Evolutionary conservation across 2,329 filamentous ascomycete species (phyloP).

Genomic region (Calonectria fujianensis): DNA sequence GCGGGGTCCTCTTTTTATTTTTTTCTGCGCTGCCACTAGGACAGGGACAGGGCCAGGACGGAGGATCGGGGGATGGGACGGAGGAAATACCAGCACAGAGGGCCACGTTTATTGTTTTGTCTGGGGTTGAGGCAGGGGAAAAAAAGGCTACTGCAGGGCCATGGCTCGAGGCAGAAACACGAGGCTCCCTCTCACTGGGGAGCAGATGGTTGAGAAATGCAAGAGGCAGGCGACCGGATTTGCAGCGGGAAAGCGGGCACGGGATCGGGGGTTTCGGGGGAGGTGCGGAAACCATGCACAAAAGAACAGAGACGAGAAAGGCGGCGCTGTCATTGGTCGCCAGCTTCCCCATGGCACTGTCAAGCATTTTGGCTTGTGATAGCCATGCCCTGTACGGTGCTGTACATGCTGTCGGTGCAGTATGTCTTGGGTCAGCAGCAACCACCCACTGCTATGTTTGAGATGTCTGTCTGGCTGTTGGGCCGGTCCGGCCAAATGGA

Average conservation of each 20-base stretch:
- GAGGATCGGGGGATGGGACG: constrained; percentile 8
- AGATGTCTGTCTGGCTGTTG: constrained; percentile 10
- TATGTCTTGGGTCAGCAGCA: constrained; percentile 30
- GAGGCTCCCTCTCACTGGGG: constrained; percentile 6
- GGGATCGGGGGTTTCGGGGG: constrained; percentile 45
- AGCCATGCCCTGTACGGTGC: constrained; percentile 45
- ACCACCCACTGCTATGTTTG: constrained; percentile 1
- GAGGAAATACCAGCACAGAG: not conserved
- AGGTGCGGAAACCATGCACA: constrained; percentile 41
- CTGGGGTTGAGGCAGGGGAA: not conserved
- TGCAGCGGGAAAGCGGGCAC: constrained; percentile 42
- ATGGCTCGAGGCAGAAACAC: constrained; percentile 30
- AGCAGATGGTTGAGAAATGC: constrained; percentile 33
- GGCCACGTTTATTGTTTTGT: not conserved
- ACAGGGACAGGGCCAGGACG: constrained; percentile 15
- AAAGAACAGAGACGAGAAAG: constrained; percentile 25
- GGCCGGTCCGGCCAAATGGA: constrained; percentile 24
- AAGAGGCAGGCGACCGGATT: constrained; percentile 27
- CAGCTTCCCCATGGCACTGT: constrained; percentile 46
- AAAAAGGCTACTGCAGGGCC: constrained; percentile 33
- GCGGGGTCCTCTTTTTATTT: constrained; percentile 36
- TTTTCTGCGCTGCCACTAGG: constrained; percentile 29
- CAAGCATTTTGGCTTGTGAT: constrained; percentile 53
- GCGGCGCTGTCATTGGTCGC: constrained; percentile 45
- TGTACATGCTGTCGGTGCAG: not conserved